Percentiles rank a stretch among this genome's conserved stretches.
Evolutionary conservation across 1,284 basidiomycete genomes (phyloP).

Genomic region (Gymnopus androsaceus): DNA sequence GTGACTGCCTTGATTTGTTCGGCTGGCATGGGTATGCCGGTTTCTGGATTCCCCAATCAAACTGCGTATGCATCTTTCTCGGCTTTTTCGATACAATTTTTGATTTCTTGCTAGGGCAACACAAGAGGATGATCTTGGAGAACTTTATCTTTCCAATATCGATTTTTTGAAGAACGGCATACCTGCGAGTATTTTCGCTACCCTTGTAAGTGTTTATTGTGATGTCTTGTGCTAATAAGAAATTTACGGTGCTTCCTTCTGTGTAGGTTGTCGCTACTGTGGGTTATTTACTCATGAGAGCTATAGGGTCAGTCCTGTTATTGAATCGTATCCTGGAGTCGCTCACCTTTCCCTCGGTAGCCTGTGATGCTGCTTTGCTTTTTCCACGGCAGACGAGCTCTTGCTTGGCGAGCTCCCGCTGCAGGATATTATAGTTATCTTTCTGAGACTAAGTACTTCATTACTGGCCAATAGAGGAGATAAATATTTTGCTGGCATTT

Average conservation of each 20-base stretch:
- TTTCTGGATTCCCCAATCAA: constrained; percentile 97
- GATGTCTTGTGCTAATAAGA: not conserved
- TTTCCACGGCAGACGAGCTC: too few species aligned
- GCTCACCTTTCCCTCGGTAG: not conserved
- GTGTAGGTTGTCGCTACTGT: constrained; percentile 77
- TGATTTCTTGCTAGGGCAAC: constrained; percentile 62
- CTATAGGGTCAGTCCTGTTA: constrained; percentile 54
- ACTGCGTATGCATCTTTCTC: constrained; percentile 67
- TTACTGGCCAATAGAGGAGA: too few species aligned
- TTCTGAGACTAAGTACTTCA: too few species aligned
- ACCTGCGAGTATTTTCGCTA: constrained; percentile 87
- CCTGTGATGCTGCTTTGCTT: not conserved
- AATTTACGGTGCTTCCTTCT: not conserved
- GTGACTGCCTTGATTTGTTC: constrained; percentile 92
- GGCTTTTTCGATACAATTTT: constrained; percentile 7
- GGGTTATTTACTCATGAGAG: constrained; percentile 76
- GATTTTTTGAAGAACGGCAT: constrained; percentile 96
- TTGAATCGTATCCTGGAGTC: not conserved
- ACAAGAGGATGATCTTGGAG: constrained; percentile 94
- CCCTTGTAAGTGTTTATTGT: constrained; percentile 54
- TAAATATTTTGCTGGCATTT: too few species aligned
- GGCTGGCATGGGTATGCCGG: constrained; percentile 97
- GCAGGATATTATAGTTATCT: too few species aligned
- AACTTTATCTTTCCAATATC: constrained; percentile 79
- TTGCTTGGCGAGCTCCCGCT: too few species aligned